phyloP scores from a whole-genome alignment of 108 stramenopile genomes.

The Bacterosira constricta region DNA sequence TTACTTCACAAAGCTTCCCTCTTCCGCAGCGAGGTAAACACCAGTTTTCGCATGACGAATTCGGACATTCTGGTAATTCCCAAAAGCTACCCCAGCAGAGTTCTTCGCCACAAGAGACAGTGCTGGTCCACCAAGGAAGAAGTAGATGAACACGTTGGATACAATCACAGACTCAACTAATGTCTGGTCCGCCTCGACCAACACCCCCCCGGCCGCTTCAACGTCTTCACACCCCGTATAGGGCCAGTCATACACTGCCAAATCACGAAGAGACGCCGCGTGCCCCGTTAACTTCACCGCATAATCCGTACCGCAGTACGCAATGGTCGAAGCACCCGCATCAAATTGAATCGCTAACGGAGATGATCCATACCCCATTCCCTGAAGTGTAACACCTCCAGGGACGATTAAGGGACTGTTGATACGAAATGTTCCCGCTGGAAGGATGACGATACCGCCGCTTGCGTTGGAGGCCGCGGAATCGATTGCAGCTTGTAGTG shows the following conservation, averaged over 20 bases:
- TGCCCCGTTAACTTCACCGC: conserved; percentile 31
- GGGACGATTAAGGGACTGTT: conserved; percentile 13
- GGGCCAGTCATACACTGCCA: conserved; percentile 37
- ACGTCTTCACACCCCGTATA: conserved; percentile 28
- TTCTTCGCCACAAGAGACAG: conserved; percentile 28
- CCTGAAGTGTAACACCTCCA: conserved; percentile 22
- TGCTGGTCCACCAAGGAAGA: conserved; percentile 35
- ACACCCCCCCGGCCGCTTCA: conserved; percentile 24
- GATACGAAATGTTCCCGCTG: conserved; percentile 29
- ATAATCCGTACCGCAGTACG: conserved; percentile 31
- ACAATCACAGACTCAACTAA: conserved; percentile 33
- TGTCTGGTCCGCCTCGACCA: conserved; percentile 24
- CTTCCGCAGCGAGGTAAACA: conserved; percentile 28
- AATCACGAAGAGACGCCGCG: conserved; percentile 12
- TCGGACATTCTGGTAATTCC: conserved; percentile 29
- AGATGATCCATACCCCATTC: conserved; percentile 31
- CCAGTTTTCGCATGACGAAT: conserved; percentile 43
- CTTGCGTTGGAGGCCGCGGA: conserved; percentile 14
- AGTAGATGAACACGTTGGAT: conserved; percentile 40
- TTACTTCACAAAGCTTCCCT: conserved; percentile 38
- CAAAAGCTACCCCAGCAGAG: conserved; percentile 27
- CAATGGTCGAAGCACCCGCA: conserved; percentile 26
- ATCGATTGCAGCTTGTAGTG: conserved; percentile 30
- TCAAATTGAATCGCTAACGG: conserved; percentile 32
- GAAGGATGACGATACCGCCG: conserved; percentile 26